Evolutionary conservation across 805 yeast species (phyloP), one percentile per base, ranked within the genome.

Genomic region (Maudiozyma bulderi): DNA sequence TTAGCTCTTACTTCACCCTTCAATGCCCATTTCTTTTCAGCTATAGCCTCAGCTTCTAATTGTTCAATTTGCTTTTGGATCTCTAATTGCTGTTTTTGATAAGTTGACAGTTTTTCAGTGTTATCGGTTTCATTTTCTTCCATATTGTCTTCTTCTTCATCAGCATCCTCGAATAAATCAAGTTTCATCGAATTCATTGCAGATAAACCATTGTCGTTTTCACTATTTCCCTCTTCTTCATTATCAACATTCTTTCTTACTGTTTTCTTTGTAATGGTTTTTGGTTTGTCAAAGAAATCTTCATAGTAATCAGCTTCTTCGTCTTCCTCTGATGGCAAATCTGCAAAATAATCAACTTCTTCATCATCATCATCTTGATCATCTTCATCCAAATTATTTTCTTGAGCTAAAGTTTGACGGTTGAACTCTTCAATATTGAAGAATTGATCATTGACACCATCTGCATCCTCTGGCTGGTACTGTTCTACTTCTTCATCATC

Each of bases 1-100:
- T 76, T 80, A 1, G 89, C 86, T 50, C 77, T 76, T 1, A 87
- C 89, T 68, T 93, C 99, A 68, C 99, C 99, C 58, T 82, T 84
- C 78, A 91, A 75, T 7, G 95, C 81, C 99, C 99, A 91, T 59
- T 81, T 81, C 70, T 93, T 91, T 50, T 84, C 91, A 4, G 90
- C 93, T 32, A 91, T 81, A 14, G 93, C 82, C 64, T 90, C 97
- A 43, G 81, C 79, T 68, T 91, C 99, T 45, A 90, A 72, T 56
- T 77, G 74, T 35, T 77, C 77, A 52, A 93, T 93, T 66, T 93
- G 95, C 35, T 76, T 74, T 58, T 82, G 86, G 29, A 93, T 72
- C 51, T 78, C 79, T 47, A 73, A 72, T 66, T 91, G 97, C 64
- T 88, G 95, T 56, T 77, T 83, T 66, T 91, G 95, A 62, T 80